Evolutionary conservation across 108 stramenopile genomes (phyloP).

Genomic region (Aurantiochytrium sp.): DNA sequence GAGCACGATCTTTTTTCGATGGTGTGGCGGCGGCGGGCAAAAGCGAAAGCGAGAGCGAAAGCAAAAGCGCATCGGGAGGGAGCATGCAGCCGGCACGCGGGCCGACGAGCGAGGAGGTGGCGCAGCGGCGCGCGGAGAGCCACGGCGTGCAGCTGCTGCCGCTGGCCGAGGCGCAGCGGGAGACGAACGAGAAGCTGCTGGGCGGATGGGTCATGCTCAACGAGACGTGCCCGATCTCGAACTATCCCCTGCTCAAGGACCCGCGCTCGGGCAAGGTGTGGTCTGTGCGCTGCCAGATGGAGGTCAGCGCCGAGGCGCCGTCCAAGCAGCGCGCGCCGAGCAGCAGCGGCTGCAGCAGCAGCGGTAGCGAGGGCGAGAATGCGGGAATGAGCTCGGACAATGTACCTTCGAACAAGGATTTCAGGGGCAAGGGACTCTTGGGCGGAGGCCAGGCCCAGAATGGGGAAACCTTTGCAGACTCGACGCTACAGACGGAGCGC

Average conservation of each 20-base stretch:
- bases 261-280: background rate
- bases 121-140: background rate
- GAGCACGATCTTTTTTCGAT: no score
- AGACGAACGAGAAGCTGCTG: background rate
- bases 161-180: background rate
- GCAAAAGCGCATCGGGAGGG: background rate
- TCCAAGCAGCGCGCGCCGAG: background rate
- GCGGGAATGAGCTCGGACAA: background rate
- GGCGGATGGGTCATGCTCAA: background rate
- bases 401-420: background rate
- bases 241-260: background rate
- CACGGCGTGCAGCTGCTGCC: background rate
- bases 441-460: no score
- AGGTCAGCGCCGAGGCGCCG: background rate
- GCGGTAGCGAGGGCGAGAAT: no score
- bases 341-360: background rate
- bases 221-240: background rate
- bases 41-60: no score
- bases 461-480: background rate
- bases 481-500: background rate
- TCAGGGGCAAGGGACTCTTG: no score
- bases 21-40: no score
- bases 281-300: constrained; percentile 8
- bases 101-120: background rate
- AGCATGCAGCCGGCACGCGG: background rate